A percentile compares a stretch with the other conserved stretches of the same genome.
phyloP scores from a whole-genome alignment of 2,329 filamentous ascomycete species.

The Monosporascus sp. region DNA sequence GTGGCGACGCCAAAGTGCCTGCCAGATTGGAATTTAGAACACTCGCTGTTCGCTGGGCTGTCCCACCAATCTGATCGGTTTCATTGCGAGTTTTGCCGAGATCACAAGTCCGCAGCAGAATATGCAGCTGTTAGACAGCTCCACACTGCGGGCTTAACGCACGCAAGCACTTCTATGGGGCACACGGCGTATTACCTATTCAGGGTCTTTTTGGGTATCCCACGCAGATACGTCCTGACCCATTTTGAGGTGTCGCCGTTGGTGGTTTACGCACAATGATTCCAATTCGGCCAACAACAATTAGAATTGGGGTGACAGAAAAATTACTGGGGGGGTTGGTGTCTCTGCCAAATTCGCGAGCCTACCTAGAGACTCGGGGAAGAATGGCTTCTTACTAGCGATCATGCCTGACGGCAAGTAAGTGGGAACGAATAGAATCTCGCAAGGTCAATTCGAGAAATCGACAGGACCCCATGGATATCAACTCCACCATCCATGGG shows the following conservation, averaged over 20 bases:
- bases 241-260: too few species aligned
- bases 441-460: background rate
- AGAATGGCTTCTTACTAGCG: background rate
- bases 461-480: background rate
- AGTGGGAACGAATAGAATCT: background rate
- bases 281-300: too few species aligned
- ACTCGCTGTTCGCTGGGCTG: background rate
- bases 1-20: background rate
- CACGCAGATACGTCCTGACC: too few species aligned
- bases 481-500: too few species aligned
- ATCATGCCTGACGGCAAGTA: background rate
- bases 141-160: too few species aligned
- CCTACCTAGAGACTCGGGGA: background rate
- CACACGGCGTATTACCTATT: too few species aligned
- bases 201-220: too few species aligned
- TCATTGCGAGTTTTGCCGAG: slow-evolving; percentile 13
- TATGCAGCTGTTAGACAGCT: too few species aligned
- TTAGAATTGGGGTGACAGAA: too few species aligned
- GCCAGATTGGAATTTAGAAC: background rate
- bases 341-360: background rate
- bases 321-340: too few species aligned
- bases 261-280: too few species aligned
- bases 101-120: slow-evolving; percentile 6
- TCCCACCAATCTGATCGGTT: slow-evolving; percentile 7
- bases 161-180: too few species aligned